Evolutionary conservation across 164 flowering plant genomes (phyloP), one percentile per base, ranked within the genome.

Genomic region (Echeveria elegans): DNA sequence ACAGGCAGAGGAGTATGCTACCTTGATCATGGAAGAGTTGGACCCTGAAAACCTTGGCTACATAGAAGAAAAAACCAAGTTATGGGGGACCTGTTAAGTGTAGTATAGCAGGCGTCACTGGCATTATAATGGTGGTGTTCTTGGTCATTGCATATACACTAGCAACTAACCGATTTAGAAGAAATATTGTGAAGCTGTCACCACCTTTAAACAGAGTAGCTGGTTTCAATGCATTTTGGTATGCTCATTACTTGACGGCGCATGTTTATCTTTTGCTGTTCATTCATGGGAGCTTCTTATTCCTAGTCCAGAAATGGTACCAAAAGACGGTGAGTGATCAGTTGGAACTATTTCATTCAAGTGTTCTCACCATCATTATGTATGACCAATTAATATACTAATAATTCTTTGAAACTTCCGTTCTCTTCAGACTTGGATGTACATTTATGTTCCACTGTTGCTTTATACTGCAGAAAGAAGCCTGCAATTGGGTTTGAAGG

Each of bases 161-260:
- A 29, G 99, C 99, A 21, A 79, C 90, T 0, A 72, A 72, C 67
- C 75, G 58, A 1, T 88, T 91, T 66, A 68, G 99, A 29, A 82
- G 73, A 60, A 95, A 85, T 67, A 67, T 76, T 18, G 82, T 89
- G 67, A 82, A 76, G 74, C 83, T 95, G 24, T 96, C 96, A 0
- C 37, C 84, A 40, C 97, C 96, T 0, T 78, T 91, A 37, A 87
- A 89, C 76, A 70, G 92, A 64, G 47, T 95, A 64, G 89, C 99
- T 0, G 99, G 99, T 34, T 95, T 89, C 77, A 95, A 95, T 70
- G 96, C 99, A 19, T 95, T 95, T 59, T 91, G 97, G 99, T 95
- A 91, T 61, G 86, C 99, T 14, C 99, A 95, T 69, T 97, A 95
- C 73, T 87, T 95, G 69, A 68, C 84, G 3, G 85, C 65, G 26